Evolutionary conservation across 805 yeast genomes (phyloP), one percentile per base, ranked within the genome.

Genomic region (Yamadazyma laniorum): DNA sequence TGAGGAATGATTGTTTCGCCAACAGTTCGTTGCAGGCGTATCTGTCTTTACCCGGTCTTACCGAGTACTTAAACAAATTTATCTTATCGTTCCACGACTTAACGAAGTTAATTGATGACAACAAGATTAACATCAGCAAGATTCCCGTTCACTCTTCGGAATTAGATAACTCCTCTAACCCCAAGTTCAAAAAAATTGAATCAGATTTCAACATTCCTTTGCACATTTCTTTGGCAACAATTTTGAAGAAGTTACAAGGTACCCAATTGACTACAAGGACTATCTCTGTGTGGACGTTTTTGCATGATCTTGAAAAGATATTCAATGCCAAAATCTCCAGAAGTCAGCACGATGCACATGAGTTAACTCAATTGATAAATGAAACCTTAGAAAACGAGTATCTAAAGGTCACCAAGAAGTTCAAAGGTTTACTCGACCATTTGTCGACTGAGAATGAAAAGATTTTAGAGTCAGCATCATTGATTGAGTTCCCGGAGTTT

Each of bases 271-370:
- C 74, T 1, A 59, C 80, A 1, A 69, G 75, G 38, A 71, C 80
- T 6, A 61, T 81, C 4, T 79, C 90, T 0, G 89, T 87, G 1
- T 83, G 95, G 90, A 82, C 86, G 1, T 74, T 90, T 34, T 63
- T 91, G 14, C 82, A 74, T 36, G 81, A 78, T 8, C 61, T 93
- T 35, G 98, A 91, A 53, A 59, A 58, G 7, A 80, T 85, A 12
- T 85, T 82, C 61, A 75, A 80, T 39, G 80, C 90, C 3, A 79
- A 77, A 47, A 81, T 93, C 18, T 81, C 95, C 2, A 66, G 50
- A 25, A 77, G 77, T 32, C 99, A 93, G 58, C 95, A 91, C 53
- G 99, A 91, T 63, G 96, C 98, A 0, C 97, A 93, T 51, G 99
- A 91, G 53, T 70, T 93, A 46, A 75, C 91, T 21, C 95, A 88